Conservation (phyloP, 169 alveolate genomes). For the Plasmodium falciparum region DNA sequence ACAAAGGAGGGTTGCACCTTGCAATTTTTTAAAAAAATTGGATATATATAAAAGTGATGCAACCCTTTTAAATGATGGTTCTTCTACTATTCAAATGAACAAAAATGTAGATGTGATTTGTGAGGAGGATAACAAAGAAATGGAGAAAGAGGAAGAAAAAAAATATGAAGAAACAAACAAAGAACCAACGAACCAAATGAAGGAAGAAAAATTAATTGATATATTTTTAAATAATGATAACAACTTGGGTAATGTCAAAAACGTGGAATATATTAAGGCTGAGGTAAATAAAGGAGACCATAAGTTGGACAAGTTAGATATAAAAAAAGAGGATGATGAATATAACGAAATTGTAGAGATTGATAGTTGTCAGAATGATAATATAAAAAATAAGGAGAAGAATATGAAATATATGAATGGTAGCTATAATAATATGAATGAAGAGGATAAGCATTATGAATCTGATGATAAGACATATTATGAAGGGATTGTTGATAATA, state of each 20-base stretch:
- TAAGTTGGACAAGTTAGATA: background rate
- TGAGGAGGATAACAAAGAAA: background rate
- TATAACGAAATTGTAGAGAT: background rate
- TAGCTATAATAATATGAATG: background rate
- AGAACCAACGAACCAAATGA: no score
- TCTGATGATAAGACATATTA: background rate
- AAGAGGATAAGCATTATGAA: background rate
- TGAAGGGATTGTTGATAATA: conserved; percentile 56
- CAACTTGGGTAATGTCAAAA: no score
- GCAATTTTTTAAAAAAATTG: conserved; percentile 14
- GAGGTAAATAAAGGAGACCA: no score
- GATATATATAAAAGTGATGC: conserved; percentile 3
- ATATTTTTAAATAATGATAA: background rate
- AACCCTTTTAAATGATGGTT: no score
- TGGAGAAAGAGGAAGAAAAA: background rate
- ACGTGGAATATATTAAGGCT: no score
- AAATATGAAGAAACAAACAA: no score
- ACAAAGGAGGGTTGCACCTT: conserved; percentile 25
- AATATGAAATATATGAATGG: background rate
- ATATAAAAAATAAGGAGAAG: background rate
- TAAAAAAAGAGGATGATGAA: background rate
- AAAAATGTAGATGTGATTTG: no score
- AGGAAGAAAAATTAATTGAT: background rate
- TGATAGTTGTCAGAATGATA: background rate
- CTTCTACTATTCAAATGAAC: no score